Conservation (phyloP, 495 filamentous ascomycete species). For the Aspergillus incahuasiensis region DNA sequence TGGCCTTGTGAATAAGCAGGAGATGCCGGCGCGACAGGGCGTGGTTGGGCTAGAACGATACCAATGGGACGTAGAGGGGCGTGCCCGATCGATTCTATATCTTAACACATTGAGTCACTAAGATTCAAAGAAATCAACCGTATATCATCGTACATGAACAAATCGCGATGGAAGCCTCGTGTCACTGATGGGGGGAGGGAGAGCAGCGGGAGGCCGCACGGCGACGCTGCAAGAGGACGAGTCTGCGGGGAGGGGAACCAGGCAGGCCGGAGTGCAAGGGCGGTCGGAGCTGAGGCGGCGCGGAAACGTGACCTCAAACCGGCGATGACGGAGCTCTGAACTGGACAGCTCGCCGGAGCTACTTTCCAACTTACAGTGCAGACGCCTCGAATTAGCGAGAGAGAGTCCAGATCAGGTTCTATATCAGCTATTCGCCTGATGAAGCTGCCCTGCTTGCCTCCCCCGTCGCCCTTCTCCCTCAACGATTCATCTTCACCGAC, state of each 20-base stretch:
- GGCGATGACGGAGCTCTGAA: slow-evolving; percentile 21
- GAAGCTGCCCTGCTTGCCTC: not conserved
- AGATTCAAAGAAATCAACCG: slow-evolving; percentile 8
- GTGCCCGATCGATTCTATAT: slow-evolving; percentile 1
- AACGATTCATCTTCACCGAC: not conserved
- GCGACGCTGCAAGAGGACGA: slow-evolving; percentile 11
- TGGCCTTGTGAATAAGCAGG: slow-evolving; percentile 15
- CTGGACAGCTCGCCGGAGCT: slow-evolving; percentile 7
- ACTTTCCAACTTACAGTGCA: not conserved
- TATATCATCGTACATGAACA: slow-evolving; percentile 10
- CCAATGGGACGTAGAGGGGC: not conserved
- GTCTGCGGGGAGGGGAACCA: slow-evolving; percentile 12
- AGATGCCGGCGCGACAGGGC: slow-evolving; percentile 18
- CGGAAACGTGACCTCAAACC: slow-evolving; percentile 14
- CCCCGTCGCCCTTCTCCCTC: not conserved
- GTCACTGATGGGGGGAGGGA: slow-evolving; percentile 12
- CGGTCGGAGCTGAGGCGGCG: slow-evolving; percentile 15
- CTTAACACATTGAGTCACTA: slow-evolving; percentile 11
- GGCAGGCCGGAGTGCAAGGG: not conserved
- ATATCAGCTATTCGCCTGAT: not conserved
- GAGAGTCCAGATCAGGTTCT: not conserved
- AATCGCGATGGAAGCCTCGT: slow-evolving; percentile 11
- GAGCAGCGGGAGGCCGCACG: slow-evolving; percentile 18
- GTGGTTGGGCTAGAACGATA: slow-evolving; percentile 18
- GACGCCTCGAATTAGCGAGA: not conserved